phyloP scores from a whole-genome alignment of 352 stramenopile genomes.

The Globisporangium sylvaticum region DNA sequence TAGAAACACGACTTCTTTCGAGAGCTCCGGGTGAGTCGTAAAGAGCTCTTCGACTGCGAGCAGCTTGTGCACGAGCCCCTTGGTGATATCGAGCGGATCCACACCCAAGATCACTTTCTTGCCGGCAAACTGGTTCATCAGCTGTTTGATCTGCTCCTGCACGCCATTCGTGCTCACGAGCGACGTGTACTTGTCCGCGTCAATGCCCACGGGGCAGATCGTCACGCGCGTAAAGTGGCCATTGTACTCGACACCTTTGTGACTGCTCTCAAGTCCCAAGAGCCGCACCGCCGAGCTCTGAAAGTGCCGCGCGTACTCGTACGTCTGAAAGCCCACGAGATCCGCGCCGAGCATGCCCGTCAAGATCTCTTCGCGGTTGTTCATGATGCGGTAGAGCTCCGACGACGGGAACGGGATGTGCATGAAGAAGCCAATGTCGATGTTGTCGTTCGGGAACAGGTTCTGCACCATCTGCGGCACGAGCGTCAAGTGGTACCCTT shows the following conservation, averaged over 20 bases:
- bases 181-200: slow-evolving; percentile 74
- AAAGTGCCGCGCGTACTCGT: slow-evolving; percentile 89
- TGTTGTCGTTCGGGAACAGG: slow-evolving; percentile 89
- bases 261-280: slow-evolving; percentile 83
- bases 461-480: slow-evolving; percentile 88
- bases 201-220: slow-evolving; percentile 86
- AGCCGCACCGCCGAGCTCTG: slow-evolving; percentile 82
- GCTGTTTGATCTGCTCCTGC: slow-evolving; percentile 57
- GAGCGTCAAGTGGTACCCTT: slow-evolving; percentile 89
- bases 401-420: slow-evolving; percentile 90
- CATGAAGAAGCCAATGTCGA: slow-evolving; percentile 85
- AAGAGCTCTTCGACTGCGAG: slow-evolving; percentile 88
- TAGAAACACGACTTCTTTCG: slow-evolving; percentile 92
- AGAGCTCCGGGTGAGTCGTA: slow-evolving; percentile 82
- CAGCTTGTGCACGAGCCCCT: slow-evolving; percentile 90
- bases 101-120: slow-evolving; percentile 86
- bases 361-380: slow-evolving; percentile 84
- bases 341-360: slow-evolving; percentile 85
- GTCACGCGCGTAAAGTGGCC: slow-evolving; percentile 87
- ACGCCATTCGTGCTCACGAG: slow-evolving; percentile 58
- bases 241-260: slow-evolving; percentile 87
- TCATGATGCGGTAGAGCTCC: slow-evolving; percentile 88
- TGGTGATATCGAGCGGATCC: slow-evolving; percentile 84
- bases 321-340: slow-evolving; percentile 90
- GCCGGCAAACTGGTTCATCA: slow-evolving; percentile 65